These are phyloP conservation scores for Nicotiana undulata DNA, from an alignment of 257 asterid genomes.

Conservation along the genomic window DNA sequence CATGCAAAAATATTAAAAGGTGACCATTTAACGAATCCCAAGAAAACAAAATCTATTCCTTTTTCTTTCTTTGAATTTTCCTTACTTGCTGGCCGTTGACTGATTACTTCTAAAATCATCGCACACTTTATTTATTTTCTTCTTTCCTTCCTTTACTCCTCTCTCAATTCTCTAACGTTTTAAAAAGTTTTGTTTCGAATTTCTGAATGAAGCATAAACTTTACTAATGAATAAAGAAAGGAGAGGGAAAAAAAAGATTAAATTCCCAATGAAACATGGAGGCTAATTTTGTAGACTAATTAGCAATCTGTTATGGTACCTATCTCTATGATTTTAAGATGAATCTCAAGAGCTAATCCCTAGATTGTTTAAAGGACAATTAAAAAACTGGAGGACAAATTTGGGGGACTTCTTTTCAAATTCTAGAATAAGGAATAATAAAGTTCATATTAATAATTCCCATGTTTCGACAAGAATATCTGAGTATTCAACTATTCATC, in stretches of 20 bases:
- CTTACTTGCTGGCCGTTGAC: slow-evolving; percentile 50
- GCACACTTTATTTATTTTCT: slow-evolving; percentile 19
- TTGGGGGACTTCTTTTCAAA: neutral
- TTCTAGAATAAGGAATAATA: neutral
- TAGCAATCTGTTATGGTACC: neutral
- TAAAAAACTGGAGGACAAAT: neutral
- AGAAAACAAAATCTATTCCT: slow-evolving; percentile 20
- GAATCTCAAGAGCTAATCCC: too few relatives aligned
- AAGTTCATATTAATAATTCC: neutral
- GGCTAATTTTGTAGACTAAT: neutral
- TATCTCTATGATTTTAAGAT: too few relatives aligned
- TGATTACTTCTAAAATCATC: slow-evolving; percentile 35
- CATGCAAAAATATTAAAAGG: slow-evolving; percentile 9
- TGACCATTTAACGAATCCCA: slow-evolving; percentile 42
- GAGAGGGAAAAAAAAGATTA: neutral
- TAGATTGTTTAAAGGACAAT: neutral
- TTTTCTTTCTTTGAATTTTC: slow-evolving; percentile 11
- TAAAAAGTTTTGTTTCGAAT: neutral
- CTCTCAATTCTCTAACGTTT: neutral
- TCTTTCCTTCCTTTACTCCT: neutral
- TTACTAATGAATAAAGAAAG: neutral
- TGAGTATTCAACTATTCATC: too few relatives aligned
- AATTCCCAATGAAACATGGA: neutral
- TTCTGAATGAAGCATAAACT: neutral
- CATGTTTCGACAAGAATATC: too few relatives aligned